These are phyloP conservation scores for Phytopythium cucurbitacearum DNA, from an alignment of 352 stramenopile species.

Conservation along the genomic window DNA sequence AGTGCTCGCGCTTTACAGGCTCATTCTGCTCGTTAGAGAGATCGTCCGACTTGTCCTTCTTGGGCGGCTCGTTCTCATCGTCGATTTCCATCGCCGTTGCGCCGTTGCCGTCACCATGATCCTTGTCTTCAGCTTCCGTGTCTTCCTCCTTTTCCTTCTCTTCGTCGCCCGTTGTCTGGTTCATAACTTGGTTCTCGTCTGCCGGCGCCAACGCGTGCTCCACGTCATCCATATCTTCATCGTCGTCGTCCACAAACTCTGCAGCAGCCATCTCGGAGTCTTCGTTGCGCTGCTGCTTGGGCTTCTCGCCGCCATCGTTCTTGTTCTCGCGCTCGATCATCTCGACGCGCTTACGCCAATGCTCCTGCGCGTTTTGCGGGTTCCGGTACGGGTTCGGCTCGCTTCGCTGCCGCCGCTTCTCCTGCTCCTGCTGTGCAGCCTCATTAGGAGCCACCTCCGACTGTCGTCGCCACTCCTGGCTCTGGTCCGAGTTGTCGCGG, in stretches of 20 bases:
- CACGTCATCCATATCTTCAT: conserved; percentile 58
- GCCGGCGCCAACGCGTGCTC: conserved; percentile 61
- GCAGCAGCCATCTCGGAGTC: conserved; percentile 40
- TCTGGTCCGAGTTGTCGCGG: conserved; percentile 50
- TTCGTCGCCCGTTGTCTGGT: conserved; percentile 37
- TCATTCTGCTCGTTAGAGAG: conserved; percentile 5
- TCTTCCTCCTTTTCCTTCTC: conserved; percentile 62
- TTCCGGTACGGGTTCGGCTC: conserved; percentile 95
- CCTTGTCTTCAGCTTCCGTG: conserved; percentile 18
- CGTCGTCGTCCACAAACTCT: conserved; percentile 64
- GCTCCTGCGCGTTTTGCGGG: conserved; percentile 93
- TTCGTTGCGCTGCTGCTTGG: conserved; percentile 25
- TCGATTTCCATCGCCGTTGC: conserved; percentile 64
- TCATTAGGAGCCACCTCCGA: conserved; percentile 36
- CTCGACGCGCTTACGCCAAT: conserved; percentile 96
- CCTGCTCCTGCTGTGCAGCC: conserved; percentile 40
- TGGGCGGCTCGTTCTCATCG: conserved; percentile 35
- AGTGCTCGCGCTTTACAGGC: conserved; percentile 18
- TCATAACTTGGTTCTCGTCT: conserved; percentile 67
- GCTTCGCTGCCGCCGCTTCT: conserved; percentile 76
- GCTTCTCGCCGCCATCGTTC: conserved; percentile 32
- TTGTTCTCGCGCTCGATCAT: conserved; percentile 58
- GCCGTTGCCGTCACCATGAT: conserved; percentile 26
- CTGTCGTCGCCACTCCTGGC: conserved; percentile 50
- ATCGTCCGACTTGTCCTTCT: conserved; percentile 15